Evolutionary conservation across 805 yeast genomes (phyloP), one percentile per base, ranked within the genome.

Genomic region (Saturnispora besseyi): DNA sequence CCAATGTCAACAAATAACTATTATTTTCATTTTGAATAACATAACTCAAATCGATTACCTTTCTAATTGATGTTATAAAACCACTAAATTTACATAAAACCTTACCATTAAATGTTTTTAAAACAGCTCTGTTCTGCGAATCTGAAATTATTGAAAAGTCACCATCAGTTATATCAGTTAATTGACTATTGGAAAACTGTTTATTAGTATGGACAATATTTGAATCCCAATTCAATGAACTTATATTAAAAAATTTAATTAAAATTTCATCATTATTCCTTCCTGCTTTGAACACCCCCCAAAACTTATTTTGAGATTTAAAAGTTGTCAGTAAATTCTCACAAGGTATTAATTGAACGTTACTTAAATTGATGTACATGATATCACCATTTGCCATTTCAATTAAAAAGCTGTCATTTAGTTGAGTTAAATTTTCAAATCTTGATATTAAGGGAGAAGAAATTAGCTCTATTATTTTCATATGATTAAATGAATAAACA

Each of bases 391-490:
- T 54, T n/a, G 55, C 45, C 58, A 60, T 57, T 5, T 55, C 41
- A 2, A 63, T 55, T 2, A 51, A 55, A 26, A 58, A 57, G 1
- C 43, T 42, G n/a, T 51, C 48, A 2, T 45, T 48, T n/a, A 46
- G 37, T 34, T 48, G 45, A 12, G 55, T 12, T 18, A 52, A 34
- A 41, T 53, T 55, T 51, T 54, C 61, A 45, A 51, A 57, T 3
- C 47, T 41, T 1, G 59, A 55, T 5, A 53, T 44, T 32, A 62
- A 41, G 3, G 67, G 65, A 4, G 64, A 62, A 2, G 63, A 60
- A 2, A 59, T 51, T 8, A 57, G 24, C 18, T 59, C 56, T 3
- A 28, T 15, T 15, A 53, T 37, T 41, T 43, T 24, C 43, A 47
- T 47, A 15, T 28, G 11, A 8, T 40, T 13, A 51, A 42, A 41